Conservation (phyloP, 2,329 filamentous ascomycete genomes). For the Ilyonectria robusta region DNA sequence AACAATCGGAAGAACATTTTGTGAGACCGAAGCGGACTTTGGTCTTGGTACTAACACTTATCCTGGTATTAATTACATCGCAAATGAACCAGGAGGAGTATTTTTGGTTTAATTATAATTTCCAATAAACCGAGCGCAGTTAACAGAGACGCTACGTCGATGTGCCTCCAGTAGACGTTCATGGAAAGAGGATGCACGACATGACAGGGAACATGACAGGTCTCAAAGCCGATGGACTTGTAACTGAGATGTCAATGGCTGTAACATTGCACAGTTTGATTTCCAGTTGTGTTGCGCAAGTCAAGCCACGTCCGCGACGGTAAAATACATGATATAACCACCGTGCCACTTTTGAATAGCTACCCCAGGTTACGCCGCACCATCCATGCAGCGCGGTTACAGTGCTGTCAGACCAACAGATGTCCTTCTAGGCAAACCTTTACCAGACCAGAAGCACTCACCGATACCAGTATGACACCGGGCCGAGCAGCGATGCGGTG, state of each 20-base stretch:
- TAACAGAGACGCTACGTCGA: too few relatives aligned
- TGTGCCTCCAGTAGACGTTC: too few relatives aligned
- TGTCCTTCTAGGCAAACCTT: constrained; percentile 1
- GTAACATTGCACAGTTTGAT: not conserved
- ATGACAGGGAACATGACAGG: not conserved
- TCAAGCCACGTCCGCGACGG: not conserved
- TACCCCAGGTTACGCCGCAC: not conserved
- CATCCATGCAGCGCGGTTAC: not conserved
- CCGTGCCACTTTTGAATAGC: not conserved
- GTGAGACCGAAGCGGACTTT: too few relatives aligned
- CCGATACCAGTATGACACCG: constrained; percentile 4
- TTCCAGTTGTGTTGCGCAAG: not conserved
- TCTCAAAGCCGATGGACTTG: not conserved
- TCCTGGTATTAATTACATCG: too few relatives aligned
- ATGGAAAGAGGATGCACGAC: not conserved
- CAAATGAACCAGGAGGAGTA: too few relatives aligned
- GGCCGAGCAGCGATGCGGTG: constrained; percentile 3
- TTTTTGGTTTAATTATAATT: too few relatives aligned
- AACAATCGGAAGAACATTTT: too few relatives aligned
- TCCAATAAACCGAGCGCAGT: too few relatives aligned
- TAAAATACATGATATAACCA: not conserved
- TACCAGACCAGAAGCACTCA: not conserved
- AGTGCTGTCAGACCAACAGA: not conserved
- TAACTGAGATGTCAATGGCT: not conserved
- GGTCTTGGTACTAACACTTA: too few relatives aligned